phyloP scores from a whole-genome alignment of 1,284 basidiomycete genomes.

The Cronartium ribicola region DNA sequence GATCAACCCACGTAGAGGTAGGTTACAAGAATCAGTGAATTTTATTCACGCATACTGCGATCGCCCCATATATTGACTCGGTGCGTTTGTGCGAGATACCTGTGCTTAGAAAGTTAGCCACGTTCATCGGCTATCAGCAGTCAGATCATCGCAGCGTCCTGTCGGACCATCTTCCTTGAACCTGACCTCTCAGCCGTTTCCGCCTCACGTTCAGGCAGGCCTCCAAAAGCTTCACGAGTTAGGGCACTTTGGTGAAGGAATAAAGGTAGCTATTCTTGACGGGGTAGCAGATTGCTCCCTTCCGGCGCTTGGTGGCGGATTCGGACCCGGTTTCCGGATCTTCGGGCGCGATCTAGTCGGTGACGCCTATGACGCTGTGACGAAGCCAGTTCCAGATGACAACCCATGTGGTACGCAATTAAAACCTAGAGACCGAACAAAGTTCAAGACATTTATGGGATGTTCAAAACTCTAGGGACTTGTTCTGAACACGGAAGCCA shows the following conservation, averaged over 20 bases:
- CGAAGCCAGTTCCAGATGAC: conserved; percentile 1
- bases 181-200: conserved; percentile 18
- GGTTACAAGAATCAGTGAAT: neutral
- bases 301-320: conserved; percentile 62
- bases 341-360: conserved; percentile 60
- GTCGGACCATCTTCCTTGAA: neutral
- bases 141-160: neutral
- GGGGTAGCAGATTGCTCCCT: conserved; percentile 60
- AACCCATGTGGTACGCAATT: conserved; percentile 29
- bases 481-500: conserved; percentile 29
- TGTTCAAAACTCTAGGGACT: neutral
- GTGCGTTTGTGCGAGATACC: conserved; percentile 59
- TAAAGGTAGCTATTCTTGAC: conserved; percentile 49
- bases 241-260: conserved; percentile 25
- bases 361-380: conserved; percentile 24
- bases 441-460: neutral
- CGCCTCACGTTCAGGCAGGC: conserved; percentile 58
- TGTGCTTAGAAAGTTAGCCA: conserved; percentile 62
- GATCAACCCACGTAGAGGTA: conserved; percentile 25
- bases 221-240: conserved; percentile 54
- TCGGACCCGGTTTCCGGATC: conserved; percentile 62
- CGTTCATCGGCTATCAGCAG: conserved; percentile 52
- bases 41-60: conserved; percentile 54
- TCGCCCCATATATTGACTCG: conserved; percentile 63
- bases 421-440: neutral